phyloP scores from a whole-genome alignment of 148 eudicot genomes.

The Vaccinium corymbosum region DNA sequence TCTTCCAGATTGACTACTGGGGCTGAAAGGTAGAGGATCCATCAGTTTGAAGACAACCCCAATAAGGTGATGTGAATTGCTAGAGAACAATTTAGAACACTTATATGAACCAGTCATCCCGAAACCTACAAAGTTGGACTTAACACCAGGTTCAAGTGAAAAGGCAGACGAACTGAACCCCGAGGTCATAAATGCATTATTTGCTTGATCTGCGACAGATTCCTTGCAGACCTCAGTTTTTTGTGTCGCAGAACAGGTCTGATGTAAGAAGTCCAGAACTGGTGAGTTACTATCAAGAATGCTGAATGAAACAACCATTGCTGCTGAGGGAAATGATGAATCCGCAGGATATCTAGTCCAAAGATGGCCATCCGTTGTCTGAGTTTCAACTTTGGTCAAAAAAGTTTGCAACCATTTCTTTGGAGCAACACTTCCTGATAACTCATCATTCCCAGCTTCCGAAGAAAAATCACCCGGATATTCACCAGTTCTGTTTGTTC shows the following conservation, averaged over 20 bases:
- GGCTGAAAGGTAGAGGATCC: conserved; percentile 24
- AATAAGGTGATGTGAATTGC: conserved; percentile 52
- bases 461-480: conserved; percentile 19
- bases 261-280: conserved; percentile 34
- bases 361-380: conserved; percentile 41
- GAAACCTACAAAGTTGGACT: conserved; percentile 14
- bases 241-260: conserved; percentile 23
- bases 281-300: conserved; percentile 49
- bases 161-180: conserved; percentile 14
- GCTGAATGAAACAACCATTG: conserved; percentile 57
- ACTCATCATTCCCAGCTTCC: conserved; percentile 28
- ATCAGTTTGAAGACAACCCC: conserved; percentile 59
- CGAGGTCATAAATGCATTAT: conserved; percentile 22
- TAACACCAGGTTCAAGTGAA: conserved; percentile 22
- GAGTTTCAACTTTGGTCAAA: conserved; percentile 45
- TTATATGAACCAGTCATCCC: conserved; percentile 30
- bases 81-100: conserved; percentile 69
- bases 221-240: conserved; percentile 24
- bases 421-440: conserved; percentile 27
- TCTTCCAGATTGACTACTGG: conserved; percentile 21
- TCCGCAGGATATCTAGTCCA: conserved; percentile 59
- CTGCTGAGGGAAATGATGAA: conserved; percentile 46
- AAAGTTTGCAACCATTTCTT: conserved; percentile 79
- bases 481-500: conserved; percentile 32
- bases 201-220: conserved; percentile 20